Evolutionary conservation across 2,329 filamentous ascomycete species (phyloP).

Genomic region (Sporothrix mexicana): DNA sequence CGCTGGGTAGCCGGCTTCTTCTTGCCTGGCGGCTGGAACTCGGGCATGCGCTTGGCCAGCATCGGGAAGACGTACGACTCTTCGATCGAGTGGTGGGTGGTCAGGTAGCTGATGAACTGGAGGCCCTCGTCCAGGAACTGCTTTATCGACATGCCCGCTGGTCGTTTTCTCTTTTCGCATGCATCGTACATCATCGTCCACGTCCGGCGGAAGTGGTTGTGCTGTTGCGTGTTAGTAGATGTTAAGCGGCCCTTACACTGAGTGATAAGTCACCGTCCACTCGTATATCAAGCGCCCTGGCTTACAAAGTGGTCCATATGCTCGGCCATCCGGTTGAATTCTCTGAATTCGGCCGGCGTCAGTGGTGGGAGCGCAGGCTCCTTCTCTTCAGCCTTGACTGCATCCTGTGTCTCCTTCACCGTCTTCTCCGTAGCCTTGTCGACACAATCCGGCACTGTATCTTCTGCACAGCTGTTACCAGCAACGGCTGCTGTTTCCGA

Average conservation of each 20-base stretch:
- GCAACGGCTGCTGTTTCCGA: not conserved
- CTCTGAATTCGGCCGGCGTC: slow-evolving; percentile 67
- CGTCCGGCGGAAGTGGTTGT: slow-evolving; percentile 74
- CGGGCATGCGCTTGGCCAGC: slow-evolving; percentile 77
- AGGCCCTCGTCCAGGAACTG: slow-evolving; percentile 72
- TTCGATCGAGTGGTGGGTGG: slow-evolving; percentile 81
- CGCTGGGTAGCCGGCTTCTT: slow-evolving; percentile 36
- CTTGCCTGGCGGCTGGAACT: slow-evolving; percentile 61
- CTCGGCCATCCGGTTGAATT: slow-evolving; percentile 75
- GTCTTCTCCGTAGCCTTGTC: not conserved
- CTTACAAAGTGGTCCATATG: slow-evolving; percentile 75
- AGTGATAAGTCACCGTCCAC: not conserved
- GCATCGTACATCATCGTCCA: slow-evolving; percentile 76
- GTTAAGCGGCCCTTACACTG: not conserved
- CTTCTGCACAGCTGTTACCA: not conserved
- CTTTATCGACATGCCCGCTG: slow-evolving; percentile 67
- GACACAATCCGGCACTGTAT: not conserved
- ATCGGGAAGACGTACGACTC: slow-evolving; percentile 81
- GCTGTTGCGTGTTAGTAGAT: slow-evolving; percentile 52
- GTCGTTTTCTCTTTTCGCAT: slow-evolving; percentile 63
- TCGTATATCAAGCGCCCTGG: slow-evolving; percentile 31
- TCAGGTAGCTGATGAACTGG: slow-evolving; percentile 73
- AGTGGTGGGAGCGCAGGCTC: slow-evolving; percentile 61
- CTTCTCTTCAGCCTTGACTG: slow-evolving; percentile 23
- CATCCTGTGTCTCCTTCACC: not conserved